Evolutionary conservation across 2,329 filamentous ascomycete species (phyloP).

Genomic region (Penicillium olsonii): DNA sequence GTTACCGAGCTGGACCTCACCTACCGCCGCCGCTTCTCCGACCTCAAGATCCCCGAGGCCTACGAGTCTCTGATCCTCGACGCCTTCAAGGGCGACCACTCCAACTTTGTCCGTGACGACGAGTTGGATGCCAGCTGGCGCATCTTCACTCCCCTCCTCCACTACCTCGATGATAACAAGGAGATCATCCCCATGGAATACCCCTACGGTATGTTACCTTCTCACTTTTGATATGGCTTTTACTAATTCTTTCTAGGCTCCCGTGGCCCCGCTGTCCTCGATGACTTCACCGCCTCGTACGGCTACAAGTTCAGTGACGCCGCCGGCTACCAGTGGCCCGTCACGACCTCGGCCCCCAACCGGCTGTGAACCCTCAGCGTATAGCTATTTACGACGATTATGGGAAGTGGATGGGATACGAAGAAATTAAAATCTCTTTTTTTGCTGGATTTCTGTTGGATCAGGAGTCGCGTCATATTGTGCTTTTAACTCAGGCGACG

Average conservation of each 20-base stretch:
- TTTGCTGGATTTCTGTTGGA: slow-evolving; percentile 10
- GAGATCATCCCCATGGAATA: slow-evolving; percentile 99
- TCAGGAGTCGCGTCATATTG: slow-evolving; percentile 15
- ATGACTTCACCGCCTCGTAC: slow-evolving; percentile 97
- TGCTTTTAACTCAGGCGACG: too few relatives aligned
- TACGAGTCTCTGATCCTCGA: slow-evolving; percentile 98
- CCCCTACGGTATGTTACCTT: slow-evolving; percentile 76
- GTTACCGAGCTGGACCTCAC: slow-evolving; percentile 98
- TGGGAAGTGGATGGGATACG: slow-evolving; percentile 22
- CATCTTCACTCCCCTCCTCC: slow-evolving; percentile 94
- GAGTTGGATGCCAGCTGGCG: slow-evolving; percentile 98
- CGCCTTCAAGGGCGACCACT: slow-evolving; percentile 97
- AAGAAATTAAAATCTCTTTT: slow-evolving; percentile 28
- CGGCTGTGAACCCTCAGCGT: slow-evolving; percentile 65
- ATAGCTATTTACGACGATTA: slow-evolving; percentile 28
- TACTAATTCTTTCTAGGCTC: slow-evolving; percentile 64
- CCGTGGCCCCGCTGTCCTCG: slow-evolving; percentile 90
- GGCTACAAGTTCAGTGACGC: slow-evolving; percentile 99
- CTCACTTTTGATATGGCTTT: not conserved
- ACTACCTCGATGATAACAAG: slow-evolving; percentile 99
- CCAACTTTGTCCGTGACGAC: slow-evolving; percentile 97
- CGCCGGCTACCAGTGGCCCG: slow-evolving; percentile 92
- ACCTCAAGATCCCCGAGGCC: slow-evolving; percentile 98
- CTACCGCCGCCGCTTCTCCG: slow-evolving; percentile 96
- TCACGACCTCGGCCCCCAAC: slow-evolving; percentile 69